Evolutionary conservation across 768 basidiomycete species (phyloP).

Genomic region (Naganishia vishniacii): DNA sequence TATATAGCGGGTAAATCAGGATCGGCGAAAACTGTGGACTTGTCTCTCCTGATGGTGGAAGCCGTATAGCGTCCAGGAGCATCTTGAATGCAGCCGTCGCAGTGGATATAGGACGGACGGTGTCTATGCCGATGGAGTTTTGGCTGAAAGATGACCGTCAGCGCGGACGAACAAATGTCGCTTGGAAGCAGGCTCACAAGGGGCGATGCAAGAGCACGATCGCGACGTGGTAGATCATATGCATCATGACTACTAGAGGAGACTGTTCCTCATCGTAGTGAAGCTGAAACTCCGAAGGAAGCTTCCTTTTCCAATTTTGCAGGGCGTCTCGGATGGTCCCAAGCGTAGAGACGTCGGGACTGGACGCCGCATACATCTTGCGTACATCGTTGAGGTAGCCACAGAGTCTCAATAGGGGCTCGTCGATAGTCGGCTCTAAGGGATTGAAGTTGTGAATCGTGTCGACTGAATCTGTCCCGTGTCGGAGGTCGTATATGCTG

Average conservation of each 20-base stretch:
- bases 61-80: slow-evolving; percentile 23
- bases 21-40: slow-evolving; percentile 19
- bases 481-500: not conserved
- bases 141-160: not conserved
- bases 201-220: slow-evolving; percentile 24
- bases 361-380: slow-evolving; percentile 18
- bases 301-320: slow-evolving; percentile 14
- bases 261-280: slow-evolving; percentile 11
- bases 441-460: not conserved
- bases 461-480: not conserved
- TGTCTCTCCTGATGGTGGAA: slow-evolving; percentile 1
- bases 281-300: slow-evolving; percentile 13
- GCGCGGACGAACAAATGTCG: not conserved
- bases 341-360: not conserved
- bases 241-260: slow-evolving; percentile 15
- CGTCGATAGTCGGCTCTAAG: not conserved
- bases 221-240: slow-evolving; percentile 27
- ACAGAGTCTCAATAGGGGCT: slow-evolving; percentile 3
- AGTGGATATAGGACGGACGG: slow-evolving; percentile 10
- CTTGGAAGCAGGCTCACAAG: slow-evolving; percentile 16
- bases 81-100: slow-evolving; percentile 24
- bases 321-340: slow-evolving; percentile 5
- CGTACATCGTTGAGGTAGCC: slow-evolving; percentile 10
- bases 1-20: slow-evolving; percentile 23
- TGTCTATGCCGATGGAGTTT: slow-evolving; percentile 5